Evolutionary conservation across 805 yeast genomes (phyloP).

Genomic region (Scheffersomyces spartinae): DNA sequence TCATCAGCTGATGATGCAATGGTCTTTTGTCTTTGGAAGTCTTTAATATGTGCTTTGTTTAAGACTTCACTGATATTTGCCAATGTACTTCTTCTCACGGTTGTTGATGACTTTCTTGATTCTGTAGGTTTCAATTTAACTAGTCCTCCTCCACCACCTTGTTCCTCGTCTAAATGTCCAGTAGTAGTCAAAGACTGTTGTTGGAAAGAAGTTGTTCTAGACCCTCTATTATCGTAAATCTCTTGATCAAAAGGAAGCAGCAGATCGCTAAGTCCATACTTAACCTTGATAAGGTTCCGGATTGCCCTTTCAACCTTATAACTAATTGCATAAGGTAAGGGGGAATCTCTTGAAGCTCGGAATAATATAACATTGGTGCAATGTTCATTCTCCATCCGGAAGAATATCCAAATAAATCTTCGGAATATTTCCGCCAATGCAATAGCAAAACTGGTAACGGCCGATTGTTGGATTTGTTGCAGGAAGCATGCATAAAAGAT

Average conservation of each 20-base stretch:
- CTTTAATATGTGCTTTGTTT: conserved; percentile 73
- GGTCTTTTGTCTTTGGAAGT: conserved; percentile 66
- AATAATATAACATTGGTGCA: conserved; percentile 77
- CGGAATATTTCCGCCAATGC: conserved; percentile 76
- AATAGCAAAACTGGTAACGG: conserved; percentile 70
- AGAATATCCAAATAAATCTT: conserved; percentile 80
- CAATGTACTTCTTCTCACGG: conserved; percentile 8
- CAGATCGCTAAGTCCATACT: conserved; percentile 8
- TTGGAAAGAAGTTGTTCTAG: conserved; percentile 1
- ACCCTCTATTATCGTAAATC: conserved; percentile 1
- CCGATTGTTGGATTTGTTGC: conserved; percentile 73
- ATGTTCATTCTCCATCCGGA: conserved; percentile 95
- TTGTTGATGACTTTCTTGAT: neutral
- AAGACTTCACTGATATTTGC: conserved; percentile 41
- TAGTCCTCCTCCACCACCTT: conserved; percentile 6
- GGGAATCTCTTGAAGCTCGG: conserved; percentile 80
- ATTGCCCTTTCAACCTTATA: conserved; percentile 23
- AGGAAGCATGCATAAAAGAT: conserved; percentile 75
- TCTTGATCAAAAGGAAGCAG: conserved; percentile 1
- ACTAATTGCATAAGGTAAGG: conserved; percentile 60
- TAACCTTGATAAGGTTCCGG: conserved; percentile 22
- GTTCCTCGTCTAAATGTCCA: too few relatives aligned
- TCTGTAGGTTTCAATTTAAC: neutral
- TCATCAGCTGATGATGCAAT: too few relatives aligned
- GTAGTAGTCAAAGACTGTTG: too few relatives aligned